Conservation (phyloP, 192 early-diverging fungal species). For the Backusella parvicylindrica region DNA sequence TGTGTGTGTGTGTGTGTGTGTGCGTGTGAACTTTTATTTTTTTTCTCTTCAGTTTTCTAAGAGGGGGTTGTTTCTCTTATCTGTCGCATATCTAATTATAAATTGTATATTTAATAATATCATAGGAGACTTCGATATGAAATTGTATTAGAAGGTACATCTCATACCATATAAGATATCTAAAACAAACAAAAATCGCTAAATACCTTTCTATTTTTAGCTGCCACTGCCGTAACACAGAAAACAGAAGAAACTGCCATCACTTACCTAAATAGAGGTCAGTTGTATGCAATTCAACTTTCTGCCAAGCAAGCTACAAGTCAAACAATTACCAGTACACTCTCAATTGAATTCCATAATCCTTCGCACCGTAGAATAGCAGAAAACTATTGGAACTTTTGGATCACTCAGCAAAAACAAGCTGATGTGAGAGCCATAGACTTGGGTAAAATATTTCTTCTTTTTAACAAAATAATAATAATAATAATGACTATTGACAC, state of each 20-base stretch:
- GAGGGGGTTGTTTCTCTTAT: background rate
- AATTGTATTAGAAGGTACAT: constrained; percentile 23
- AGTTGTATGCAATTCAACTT: constrained; percentile 56
- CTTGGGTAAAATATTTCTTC: constrained; percentile 39
- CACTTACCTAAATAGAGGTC: constrained; percentile 39
- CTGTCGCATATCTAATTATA: background rate
- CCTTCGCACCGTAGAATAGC: constrained; percentile 61
- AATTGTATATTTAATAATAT: background rate
- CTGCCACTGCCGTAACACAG: constrained; percentile 27
- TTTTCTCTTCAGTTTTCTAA: background rate
- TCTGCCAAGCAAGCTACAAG: constrained; percentile 47
- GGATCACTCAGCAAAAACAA: constrained; percentile 64
- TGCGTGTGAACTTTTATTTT: background rate
- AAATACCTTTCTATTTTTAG: constrained; percentile 5
- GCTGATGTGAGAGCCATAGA: constrained; percentile 62
- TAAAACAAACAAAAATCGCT: background rate
- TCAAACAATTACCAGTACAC: constrained; percentile 44
- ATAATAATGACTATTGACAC: background rate
- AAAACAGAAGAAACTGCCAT: constrained; percentile 22
- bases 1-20: background rate
- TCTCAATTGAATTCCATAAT: constrained; percentile 70
- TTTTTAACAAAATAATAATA: background rate
- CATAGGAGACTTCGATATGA: constrained; percentile 9
- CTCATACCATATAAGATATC: background rate
- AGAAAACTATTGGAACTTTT: constrained; percentile 67